These are phyloP conservation scores for Penicillium paxilli DNA, from an alignment of 495 filamentous ascomycete species.

Conservation along the genomic window DNA sequence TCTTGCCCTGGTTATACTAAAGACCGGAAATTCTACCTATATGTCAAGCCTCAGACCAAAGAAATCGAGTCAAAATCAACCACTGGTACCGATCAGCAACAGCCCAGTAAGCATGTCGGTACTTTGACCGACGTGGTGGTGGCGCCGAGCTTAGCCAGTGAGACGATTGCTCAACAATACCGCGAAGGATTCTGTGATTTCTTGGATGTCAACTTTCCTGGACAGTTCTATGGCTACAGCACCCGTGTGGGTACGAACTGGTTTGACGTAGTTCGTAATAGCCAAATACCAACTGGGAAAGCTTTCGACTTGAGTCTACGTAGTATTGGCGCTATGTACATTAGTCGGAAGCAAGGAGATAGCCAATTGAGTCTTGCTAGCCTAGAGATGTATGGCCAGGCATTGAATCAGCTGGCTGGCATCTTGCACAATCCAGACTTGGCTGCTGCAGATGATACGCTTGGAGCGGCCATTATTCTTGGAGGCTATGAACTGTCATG, in stretches of 20 bases:
- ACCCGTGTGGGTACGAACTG: slow-evolving; percentile 18
- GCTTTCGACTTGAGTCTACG: slow-evolving; percentile 15
- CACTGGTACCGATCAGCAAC: background rate
- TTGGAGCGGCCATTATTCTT: slow-evolving; percentile 28
- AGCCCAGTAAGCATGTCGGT: background rate
- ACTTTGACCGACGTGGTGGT: slow-evolving; percentile 18
- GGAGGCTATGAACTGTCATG: slow-evolving; percentile 35
- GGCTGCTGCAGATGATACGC: slow-evolving; percentile 20
- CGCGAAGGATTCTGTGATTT: slow-evolving; percentile 24
- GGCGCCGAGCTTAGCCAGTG: slow-evolving; percentile 14
- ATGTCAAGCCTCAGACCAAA: background rate
- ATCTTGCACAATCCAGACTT: slow-evolving; percentile 13
- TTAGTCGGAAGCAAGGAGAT: slow-evolving; percentile 18
- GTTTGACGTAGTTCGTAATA: slow-evolving; percentile 21
- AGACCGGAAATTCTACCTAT: slow-evolving; percentile 20
- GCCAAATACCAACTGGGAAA: background rate
- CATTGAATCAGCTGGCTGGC: slow-evolving; percentile 7
- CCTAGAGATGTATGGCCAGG: slow-evolving; percentile 26
- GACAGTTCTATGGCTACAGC: slow-evolving; percentile 12
- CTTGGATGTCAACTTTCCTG: slow-evolving; percentile 16
- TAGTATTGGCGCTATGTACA: slow-evolving; percentile 16
- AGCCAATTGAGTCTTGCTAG: slow-evolving; percentile 11
- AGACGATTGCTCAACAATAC: slow-evolving; percentile 16
- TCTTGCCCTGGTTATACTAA: slow-evolving; percentile 34
- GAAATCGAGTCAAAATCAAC: background rate